Base-by-base conservation (phyloP, 345 rosid genomes). In the Rhodomyrtus tomentosa region DNA sequence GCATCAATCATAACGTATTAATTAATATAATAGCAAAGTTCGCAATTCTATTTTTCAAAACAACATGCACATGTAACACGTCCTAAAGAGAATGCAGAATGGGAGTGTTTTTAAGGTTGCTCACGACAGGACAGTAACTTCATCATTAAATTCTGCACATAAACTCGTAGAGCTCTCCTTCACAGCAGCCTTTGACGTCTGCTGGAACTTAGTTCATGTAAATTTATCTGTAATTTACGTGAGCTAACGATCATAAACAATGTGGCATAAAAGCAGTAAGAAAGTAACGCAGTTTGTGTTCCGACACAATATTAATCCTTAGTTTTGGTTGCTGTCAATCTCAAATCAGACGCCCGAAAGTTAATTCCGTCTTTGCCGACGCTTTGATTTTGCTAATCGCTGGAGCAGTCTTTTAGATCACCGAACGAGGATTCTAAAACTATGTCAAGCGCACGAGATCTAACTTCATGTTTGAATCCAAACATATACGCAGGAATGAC, bases 401-500 rank as follows among this genome's bases (percentile, higher is more conserved):
- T 32, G 32, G 36, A 24, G 42, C 7, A 32, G 76, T 8, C 21
- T 16, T 36, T 16, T 36, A 20, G 45, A 36, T 62, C 42, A 36
- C 7, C 24, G 15, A 32, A 68, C 25, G 12, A 32, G 76, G 76
- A 68, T 32, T 24, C 12, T 21, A 18, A 68, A 21, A 36, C 13
- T 36, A 36, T 2, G 18, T 68, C 38, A 36, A 32, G 45, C 24
- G 0, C 22, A 5, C 18, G 76, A 36, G 20, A 68, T 68, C 76
- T 36, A 18, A 68, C 25, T 68, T 68, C 76, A 9, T 9, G 13
- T 68, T 21, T 36, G 45, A 36, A 68, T 36, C 3, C 3, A 18
- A 68, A 29, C 24, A 53, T 20, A 18, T 50, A 50, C n/a, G 50
- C 40, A 48, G 86, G 87, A 90, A 89, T 90, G 89, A 87, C 85